Conservation (phyloP, 352 stramenopile species). For the Globisporangium echinulatum region DNA sequence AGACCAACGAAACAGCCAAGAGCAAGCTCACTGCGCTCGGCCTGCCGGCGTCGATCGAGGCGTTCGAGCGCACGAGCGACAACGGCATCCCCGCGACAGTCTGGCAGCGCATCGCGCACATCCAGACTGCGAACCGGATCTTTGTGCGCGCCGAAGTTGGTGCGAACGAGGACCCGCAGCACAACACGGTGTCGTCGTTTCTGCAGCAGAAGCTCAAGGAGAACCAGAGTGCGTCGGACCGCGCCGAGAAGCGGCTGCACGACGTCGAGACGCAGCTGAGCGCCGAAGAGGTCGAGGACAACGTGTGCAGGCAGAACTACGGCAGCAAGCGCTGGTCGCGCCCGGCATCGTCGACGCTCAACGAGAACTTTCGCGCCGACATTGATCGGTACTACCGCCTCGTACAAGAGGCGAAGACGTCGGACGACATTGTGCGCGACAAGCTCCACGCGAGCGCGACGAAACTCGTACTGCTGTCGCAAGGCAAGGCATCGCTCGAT, state of each 20-base stretch:
- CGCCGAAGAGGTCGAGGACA: slow-evolving; percentile 63
- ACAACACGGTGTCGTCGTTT: slow-evolving; percentile 24
- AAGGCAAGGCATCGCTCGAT: slow-evolving; percentile 52
- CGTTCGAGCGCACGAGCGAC: slow-evolving; percentile 58
- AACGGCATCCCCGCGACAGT: slow-evolving; percentile 47
- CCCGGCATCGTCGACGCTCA: slow-evolving; percentile 42
- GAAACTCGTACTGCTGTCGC: slow-evolving; percentile 31
- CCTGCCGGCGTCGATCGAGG: slow-evolving; percentile 72
- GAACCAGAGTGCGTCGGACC: slow-evolving; percentile 42
- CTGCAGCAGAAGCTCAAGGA: slow-evolving; percentile 45
- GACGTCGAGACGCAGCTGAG: slow-evolving; percentile 43
- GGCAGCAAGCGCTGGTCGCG: slow-evolving; percentile 45
- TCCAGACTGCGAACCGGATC: slow-evolving; percentile 23
- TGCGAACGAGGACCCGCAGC: slow-evolving; percentile 2
- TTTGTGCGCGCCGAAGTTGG: slow-evolving; percentile 12
- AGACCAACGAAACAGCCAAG: slow-evolving; percentile 45
- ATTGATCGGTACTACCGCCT: slow-evolving; percentile 71
- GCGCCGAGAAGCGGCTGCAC: slow-evolving; percentile 52
- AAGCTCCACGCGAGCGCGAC: slow-evolving; percentile 33
- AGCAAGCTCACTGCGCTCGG: slow-evolving; percentile 47
- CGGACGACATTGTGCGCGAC: slow-evolving; percentile 50
- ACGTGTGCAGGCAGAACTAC: slow-evolving; percentile 64
- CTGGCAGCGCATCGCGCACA: slow-evolving; percentile 50
- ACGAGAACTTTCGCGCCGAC: slow-evolving; percentile 52
- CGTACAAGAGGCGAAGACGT: slow-evolving; percentile 64